Percentiles rank a stretch among this genome's conserved stretches.
These are phyloP conservation scores for Fagopyrum homotropicum DNA, from an alignment of 148 eudicot genomes.

Conservation along the genomic window DNA sequence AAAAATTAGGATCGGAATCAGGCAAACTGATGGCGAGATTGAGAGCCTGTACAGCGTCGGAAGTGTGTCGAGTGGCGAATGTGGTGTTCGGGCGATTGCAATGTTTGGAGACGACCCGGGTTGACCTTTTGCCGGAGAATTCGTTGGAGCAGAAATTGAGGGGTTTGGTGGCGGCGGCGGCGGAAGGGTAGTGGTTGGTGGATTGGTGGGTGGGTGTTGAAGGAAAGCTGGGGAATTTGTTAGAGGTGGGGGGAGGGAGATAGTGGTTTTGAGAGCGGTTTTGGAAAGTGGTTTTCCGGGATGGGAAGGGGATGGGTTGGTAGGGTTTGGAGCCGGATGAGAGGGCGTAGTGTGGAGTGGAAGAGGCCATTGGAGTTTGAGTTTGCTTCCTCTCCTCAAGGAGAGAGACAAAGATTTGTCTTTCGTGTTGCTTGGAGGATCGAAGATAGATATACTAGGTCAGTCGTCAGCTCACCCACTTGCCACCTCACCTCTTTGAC, in stretches of 20 bases:
- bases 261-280: background rate
- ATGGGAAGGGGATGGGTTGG: background rate
- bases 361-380: constrained; percentile 2
- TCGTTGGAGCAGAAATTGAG: constrained; percentile 34
- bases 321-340: background rate
- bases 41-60: constrained; percentile 51
- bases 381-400: too few species aligned
- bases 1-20: constrained; percentile 13
- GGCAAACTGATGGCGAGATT: constrained; percentile 24
- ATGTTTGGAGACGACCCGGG: constrained; percentile 85
- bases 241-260: background rate
- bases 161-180: constrained; percentile 10
- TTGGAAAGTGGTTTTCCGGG: background rate
- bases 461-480: background rate
- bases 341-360: constrained; percentile 1
- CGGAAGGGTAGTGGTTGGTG: background rate
- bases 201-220: background rate
- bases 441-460: background rate
- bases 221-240: background rate
- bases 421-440: background rate
- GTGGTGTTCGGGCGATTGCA: constrained; percentile 57
- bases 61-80: constrained; percentile 42
- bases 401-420: background rate
- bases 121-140: constrained; percentile 73
- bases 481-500: background rate